Conservation (phyloP, 495 filamentous ascomycete genomes). For the Hypoxylon perforatum region DNA sequence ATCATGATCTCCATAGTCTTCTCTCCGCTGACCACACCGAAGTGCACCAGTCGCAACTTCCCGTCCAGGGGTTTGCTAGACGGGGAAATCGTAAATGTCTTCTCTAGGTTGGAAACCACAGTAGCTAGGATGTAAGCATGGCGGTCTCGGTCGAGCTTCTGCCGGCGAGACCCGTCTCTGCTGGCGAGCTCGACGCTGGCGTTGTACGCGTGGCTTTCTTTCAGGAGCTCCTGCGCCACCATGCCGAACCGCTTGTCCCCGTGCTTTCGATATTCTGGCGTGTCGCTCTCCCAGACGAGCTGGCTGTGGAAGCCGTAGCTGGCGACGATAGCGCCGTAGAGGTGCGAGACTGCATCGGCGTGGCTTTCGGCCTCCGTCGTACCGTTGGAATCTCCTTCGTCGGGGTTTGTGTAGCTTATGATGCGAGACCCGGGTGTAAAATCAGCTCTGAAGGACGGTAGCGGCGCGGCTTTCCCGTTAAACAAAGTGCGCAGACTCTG, state of each 20-base stretch:
- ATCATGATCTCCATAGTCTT: conserved; percentile 80
- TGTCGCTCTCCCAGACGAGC: conserved; percentile 89
- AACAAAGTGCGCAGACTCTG: conserved; percentile 69
- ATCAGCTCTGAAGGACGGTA: conserved; percentile 66
- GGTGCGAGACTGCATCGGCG: conserved; percentile 36
- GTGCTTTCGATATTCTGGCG: conserved; percentile 75
- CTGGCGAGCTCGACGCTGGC: conserved; percentile 61
- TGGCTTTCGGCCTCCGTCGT: conserved; percentile 6
- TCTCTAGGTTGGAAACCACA: conserved; percentile 81
- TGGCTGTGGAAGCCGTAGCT: conserved; percentile 90
- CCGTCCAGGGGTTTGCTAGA: conserved; percentile 72
- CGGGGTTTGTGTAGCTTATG: conserved; percentile 52
- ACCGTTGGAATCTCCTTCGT: conserved; percentile 39
- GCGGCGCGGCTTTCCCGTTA: conserved; percentile 54
- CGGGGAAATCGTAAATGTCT: conserved; percentile 82
- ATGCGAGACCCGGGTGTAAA: conserved; percentile 76
- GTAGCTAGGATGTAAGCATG: conserved; percentile 78
- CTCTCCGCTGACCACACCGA: conserved; percentile 70
- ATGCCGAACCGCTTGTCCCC: conserved; percentile 83
- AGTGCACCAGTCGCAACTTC: conserved; percentile 75
- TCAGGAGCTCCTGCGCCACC: conserved; percentile 79
- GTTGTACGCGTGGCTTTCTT: conserved; percentile 73
- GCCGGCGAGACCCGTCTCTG: conserved; percentile 42
- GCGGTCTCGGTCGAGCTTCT: conserved; percentile 41
- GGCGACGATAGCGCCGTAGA: conserved; percentile 84